A percentile compares a stretch with the other conserved stretches of the same genome.
Conservation (phyloP, 2,329 filamentous ascomycete species). For the Cladosporium sp. region DNA sequence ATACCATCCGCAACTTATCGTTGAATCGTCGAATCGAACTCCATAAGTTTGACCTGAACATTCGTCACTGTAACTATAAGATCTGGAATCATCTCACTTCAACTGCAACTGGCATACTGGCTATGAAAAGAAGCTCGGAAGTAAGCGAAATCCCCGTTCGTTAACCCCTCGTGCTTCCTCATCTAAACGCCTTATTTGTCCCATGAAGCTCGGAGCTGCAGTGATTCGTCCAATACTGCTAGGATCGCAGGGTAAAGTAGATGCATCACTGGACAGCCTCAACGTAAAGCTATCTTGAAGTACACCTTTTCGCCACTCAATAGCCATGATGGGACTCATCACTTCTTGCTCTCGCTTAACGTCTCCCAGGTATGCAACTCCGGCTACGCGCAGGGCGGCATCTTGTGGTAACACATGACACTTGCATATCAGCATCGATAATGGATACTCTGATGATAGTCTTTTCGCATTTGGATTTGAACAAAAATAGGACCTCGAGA, state of each 20-base stretch:
- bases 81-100: background rate
- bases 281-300: background rate
- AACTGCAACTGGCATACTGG: background rate
- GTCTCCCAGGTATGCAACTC: background rate
- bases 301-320: background rate
- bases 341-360: no score
- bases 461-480: background rate
- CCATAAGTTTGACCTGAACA: background rate
- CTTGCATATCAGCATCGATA: background rate
- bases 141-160: background rate
- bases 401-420: background rate
- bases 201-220: background rate
- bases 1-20: background rate
- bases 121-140: background rate
- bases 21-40: background rate
- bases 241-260: background rate
- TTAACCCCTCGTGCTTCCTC: background rate
- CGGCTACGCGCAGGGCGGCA: background rate
- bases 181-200: background rate
- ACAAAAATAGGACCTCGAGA: background rate
- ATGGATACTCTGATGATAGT: background rate
- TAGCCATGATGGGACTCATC: background rate
- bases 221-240: background rate
- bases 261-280: background rate
- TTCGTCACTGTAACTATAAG: background rate